A percentile compares a stretch with the other conserved stretches of the same genome.
Conservation (phyloP, 306 rosid species). For the Gleditsia sinensis region DNA sequence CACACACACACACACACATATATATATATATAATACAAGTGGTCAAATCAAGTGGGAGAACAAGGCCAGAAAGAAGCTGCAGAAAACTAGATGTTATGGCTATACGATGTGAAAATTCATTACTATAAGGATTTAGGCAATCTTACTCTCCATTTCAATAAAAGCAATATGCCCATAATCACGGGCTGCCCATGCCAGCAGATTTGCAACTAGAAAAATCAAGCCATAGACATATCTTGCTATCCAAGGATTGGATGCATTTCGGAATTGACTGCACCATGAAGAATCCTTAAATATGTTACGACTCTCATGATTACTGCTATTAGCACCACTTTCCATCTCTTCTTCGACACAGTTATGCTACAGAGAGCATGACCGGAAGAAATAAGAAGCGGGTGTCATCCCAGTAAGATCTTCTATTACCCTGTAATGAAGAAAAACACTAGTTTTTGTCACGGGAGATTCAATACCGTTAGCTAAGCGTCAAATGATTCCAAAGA, state of each 20-base stretch:
- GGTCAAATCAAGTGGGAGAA: background rate
- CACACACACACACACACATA: no score
- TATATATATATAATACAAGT: background rate
- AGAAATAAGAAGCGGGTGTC: constrained; percentile 16
- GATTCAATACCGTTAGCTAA: background rate
- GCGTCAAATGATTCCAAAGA: background rate
- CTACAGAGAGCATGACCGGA: constrained; percentile 21
- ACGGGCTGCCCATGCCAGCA: constrained; percentile 92
- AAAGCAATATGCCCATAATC: constrained; percentile 66
- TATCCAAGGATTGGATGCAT: constrained; percentile 90
- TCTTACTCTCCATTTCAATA: constrained; percentile 68
- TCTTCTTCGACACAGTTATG: constrained; percentile 30
- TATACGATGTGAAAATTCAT: constrained; percentile 10
- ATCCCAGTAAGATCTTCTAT: constrained; percentile 18
- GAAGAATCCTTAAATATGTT: constrained; percentile 40
- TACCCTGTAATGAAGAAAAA: constrained; percentile 36
- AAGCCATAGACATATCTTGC: constrained; percentile 91
- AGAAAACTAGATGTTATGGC: background rate
- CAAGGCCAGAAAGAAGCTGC: background rate
- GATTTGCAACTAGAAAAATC: constrained; percentile 69
- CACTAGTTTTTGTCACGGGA: constrained; percentile 3
- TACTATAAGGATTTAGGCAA: constrained; percentile 22
- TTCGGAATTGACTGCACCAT: constrained; percentile 70
- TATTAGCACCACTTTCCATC: constrained; percentile 55
- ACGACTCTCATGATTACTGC: constrained; percentile 29